Conservation (phyloP, 805 yeast species). For the Osmozyma mogii region DNA sequence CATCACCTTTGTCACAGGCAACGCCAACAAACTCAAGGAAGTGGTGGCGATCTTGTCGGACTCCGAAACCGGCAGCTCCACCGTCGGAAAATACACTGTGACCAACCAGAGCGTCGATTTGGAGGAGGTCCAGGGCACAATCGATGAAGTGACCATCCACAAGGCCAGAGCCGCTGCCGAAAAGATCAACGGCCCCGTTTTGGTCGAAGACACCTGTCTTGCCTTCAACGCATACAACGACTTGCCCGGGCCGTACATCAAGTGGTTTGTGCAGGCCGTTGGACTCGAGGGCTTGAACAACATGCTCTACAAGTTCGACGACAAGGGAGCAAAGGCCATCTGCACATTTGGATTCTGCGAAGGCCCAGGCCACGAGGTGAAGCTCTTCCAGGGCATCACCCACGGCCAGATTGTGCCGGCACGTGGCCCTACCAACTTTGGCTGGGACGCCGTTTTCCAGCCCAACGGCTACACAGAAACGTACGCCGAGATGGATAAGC, state of each 20-base stretch:
- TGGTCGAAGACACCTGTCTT: constrained; percentile 93
- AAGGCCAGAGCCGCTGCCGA: constrained; percentile 72
- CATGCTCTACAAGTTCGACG: constrained; percentile 73
- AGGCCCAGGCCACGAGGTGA: constrained; percentile 67
- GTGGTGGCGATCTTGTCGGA: constrained; percentile 61
- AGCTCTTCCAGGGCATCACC: constrained; percentile 78
- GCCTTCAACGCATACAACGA: constrained; percentile 70
- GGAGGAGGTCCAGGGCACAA: constrained; percentile 85
- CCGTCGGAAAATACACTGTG: constrained; percentile 45
- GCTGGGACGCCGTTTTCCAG: constrained; percentile 90
- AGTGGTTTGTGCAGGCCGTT: constrained; percentile 78
- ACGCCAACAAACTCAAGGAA: constrained; percentile 79
- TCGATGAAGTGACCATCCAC: constrained; percentile 71
- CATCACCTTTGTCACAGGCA: constrained; percentile 79
- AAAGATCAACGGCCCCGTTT: constrained; percentile 64
- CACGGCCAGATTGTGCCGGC: constrained; percentile 70
- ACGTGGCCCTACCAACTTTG: constrained; percentile 74
- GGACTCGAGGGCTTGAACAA: constrained; percentile 74
- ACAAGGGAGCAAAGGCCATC: constrained; percentile 78
- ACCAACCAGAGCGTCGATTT: constrained; percentile 66
- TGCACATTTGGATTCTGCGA: constrained; percentile 90
- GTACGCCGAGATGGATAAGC: constrained; percentile 84
- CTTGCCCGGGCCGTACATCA: constrained; percentile 91
- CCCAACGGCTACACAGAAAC: constrained; percentile 65
- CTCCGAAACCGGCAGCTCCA: constrained; percentile 14